A percentile compares a stretch with the other conserved stretches of the same genome.
Conservation (phyloP, 2,329 filamentous ascomycete genomes). For the Penicillium freii region DNA sequence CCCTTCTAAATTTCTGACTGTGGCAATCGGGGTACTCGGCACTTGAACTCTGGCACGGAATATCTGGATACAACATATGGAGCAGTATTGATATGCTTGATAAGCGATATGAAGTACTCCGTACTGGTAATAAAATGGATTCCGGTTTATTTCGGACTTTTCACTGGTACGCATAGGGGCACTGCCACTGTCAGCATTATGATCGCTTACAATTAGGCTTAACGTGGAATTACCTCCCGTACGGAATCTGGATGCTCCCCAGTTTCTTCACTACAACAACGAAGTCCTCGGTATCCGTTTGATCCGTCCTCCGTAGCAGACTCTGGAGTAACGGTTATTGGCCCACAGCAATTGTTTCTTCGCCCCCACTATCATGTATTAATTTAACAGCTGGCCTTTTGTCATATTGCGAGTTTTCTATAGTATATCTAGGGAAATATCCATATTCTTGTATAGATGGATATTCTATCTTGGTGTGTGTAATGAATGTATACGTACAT, state of each 20-base stretch:
- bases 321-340: slow-evolving; percentile 7
- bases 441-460: neutral
- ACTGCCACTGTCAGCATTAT: slow-evolving; percentile 3
- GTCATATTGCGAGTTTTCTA: too few species aligned
- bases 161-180: neutral
- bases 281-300: neutral
- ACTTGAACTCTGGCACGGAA: neutral
- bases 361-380: neutral
- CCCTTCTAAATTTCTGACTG: slow-evolving; percentile 23
- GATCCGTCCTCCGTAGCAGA: slow-evolving; percentile 2
- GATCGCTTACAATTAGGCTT: neutral
- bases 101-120: neutral
- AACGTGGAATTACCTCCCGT: neutral
- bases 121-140: neutral
- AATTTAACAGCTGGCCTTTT: slow-evolving; percentile 4
- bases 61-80: neutral
- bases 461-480: neutral
- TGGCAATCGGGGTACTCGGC: slow-evolving; percentile 19
- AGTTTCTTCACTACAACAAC: neutral
- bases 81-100: neutral
- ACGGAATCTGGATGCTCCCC: neutral
- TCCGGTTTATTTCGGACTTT: neutral
- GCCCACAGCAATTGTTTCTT: slow-evolving; percentile 2
- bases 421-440: too few species aligned
- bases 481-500: neutral